phyloP scores from a whole-genome alignment of 2,329 filamentous ascomycete species.

The Triangularia verruculosa region DNA sequence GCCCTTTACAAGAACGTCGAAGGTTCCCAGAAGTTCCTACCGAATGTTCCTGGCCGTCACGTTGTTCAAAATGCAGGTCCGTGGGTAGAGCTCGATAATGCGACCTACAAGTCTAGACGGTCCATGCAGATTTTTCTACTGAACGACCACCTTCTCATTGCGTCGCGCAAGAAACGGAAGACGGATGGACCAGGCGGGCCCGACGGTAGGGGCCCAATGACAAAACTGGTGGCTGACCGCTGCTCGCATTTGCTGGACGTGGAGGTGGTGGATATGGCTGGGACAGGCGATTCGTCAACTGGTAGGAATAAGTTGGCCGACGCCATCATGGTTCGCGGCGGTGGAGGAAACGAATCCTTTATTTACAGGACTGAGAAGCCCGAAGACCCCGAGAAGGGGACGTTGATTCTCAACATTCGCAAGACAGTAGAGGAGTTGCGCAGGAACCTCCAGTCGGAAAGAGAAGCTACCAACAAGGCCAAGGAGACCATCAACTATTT shows the following conservation, averaged over 20 bases:
- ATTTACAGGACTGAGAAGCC: constrained; percentile 89
- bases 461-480: constrained; percentile 80
- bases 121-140: constrained; percentile 89
- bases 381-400: constrained; percentile 73
- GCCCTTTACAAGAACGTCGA: constrained; percentile 96
- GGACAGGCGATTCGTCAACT: constrained; percentile 54
- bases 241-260: constrained; percentile 95
- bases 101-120: constrained; percentile 89
- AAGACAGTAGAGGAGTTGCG: constrained; percentile 91
- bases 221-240: constrained; percentile 85
- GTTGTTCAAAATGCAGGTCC: constrained; percentile 88
- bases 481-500: constrained; percentile 85
- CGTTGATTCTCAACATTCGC: constrained; percentile 82
- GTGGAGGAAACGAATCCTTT: constrained; percentile 78
- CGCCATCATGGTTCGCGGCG: constrained; percentile 83
- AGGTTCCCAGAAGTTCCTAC: constrained; percentile 93
- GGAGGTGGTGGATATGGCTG: constrained; percentile 84
- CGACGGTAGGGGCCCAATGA: constrained; percentile 52
- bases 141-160: constrained; percentile 91
- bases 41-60: constrained; percentile 85
- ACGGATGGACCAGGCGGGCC: constrained; percentile 57
- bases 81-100: constrained; percentile 96
- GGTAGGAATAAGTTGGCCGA: constrained; percentile 66
- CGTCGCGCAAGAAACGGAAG: constrained; percentile 89
- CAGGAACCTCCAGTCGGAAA: constrained; percentile 79